phyloP scores from a whole-genome alignment of 305 asterid genomes.

The Striga hermonthica region DNA sequence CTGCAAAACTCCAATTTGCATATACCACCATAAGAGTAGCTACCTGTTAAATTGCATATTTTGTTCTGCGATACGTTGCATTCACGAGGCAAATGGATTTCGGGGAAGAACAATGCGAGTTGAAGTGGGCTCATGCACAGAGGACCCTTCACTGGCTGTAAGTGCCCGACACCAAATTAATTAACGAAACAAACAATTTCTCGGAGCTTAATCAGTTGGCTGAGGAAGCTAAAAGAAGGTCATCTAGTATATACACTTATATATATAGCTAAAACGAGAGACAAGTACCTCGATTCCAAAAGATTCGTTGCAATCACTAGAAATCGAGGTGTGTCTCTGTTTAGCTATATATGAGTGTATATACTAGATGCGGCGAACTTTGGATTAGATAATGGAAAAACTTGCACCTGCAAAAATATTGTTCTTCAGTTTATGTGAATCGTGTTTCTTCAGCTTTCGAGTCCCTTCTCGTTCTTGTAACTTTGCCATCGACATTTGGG shows the following conservation, averaged over 20 bases:
- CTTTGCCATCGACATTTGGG: not conserved
- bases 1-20: conserved; percentile 66
- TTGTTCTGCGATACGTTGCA: no score
- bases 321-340: conserved; percentile 1
- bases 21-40: conserved; percentile 82
- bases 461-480: not conserved
- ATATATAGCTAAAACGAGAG: not conserved
- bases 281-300: conserved; percentile 8
- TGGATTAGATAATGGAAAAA: not conserved
- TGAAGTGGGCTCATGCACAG: conserved; percentile 90
- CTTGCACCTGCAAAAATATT: not conserved
- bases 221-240: conserved; percentile 81
- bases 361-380: not conserved
- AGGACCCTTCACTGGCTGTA: conserved; percentile 90
- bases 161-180: conserved; percentile 84
- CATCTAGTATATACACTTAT: conserved; percentile 1
- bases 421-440: not conserved
- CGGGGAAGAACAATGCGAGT: conserved; percentile 91
- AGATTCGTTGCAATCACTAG: not conserved
- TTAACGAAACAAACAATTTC: conserved; percentile 62
- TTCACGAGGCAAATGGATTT: conserved; percentile 88
- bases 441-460: not conserved
- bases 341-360: conserved; percentile 1
- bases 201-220: conserved; percentile 89
- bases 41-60: no score